These are phyloP conservation scores for Massarina eburnea DNA, from an alignment of 2,329 filamentous ascomycete genomes.

Conservation along the genomic window DNA sequence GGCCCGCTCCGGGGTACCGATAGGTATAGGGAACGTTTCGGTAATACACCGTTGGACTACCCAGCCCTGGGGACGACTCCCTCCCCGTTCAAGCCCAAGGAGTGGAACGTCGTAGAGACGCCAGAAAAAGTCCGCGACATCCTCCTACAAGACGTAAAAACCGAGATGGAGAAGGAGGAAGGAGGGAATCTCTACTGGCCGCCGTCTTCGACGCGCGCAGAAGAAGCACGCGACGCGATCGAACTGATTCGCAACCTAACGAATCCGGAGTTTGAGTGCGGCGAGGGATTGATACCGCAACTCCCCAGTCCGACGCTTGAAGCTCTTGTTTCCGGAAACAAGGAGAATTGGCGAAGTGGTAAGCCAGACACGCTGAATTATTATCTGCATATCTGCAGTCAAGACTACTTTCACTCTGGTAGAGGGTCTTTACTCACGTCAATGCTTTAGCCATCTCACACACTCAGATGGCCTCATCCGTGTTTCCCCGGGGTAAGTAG, in stretches of 20 bases:
- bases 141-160: slow-evolving; percentile 7
- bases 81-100: slow-evolving; percentile 6
- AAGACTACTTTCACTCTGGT: not conserved
- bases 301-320: slow-evolving; percentile 16
- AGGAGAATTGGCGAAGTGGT: slow-evolving; percentile 1
- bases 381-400: not conserved
- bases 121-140: slow-evolving; percentile 14
- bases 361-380: no score
- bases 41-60: no score
- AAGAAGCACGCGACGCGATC: slow-evolving; percentile 1
- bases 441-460: slow-evolving; percentile 3
- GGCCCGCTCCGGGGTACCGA: no score
- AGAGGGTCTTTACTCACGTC: no score
- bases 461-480: slow-evolving; percentile 3
- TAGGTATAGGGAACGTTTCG: no score
- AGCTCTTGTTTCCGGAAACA: slow-evolving; percentile 1
- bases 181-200: not conserved
- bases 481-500: slow-evolving; percentile 9
- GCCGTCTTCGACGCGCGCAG: not conserved
- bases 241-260: slow-evolving; percentile 10
- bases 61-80: no score
- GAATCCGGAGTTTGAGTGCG: slow-evolving; percentile 1
- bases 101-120: slow-evolving; percentile 3
- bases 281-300: slow-evolving; percentile 1
- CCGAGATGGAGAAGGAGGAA: slow-evolving; percentile 1